Evolutionary conservation across 2,329 filamentous ascomycete genomes (phyloP).

Genomic region (Claviceps digitariae): DNA sequence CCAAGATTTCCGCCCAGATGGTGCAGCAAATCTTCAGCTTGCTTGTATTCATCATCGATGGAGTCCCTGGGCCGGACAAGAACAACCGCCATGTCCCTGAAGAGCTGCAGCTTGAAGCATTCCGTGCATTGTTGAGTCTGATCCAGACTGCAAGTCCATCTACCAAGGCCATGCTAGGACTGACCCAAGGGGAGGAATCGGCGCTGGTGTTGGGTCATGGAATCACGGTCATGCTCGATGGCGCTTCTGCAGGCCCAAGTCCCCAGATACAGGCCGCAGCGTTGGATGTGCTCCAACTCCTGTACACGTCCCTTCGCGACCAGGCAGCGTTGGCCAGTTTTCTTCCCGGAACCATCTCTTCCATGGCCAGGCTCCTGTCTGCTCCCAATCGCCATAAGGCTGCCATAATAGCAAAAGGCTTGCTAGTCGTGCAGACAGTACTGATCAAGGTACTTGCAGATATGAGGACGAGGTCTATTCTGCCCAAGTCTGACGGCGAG

Average conservation of each 20-base stretch:
- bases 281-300: constrained; percentile 45
- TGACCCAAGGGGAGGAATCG: constrained; percentile 43
- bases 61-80: constrained; percentile 41
- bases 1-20: constrained; percentile 54
- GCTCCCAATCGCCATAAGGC: constrained; percentile 45
- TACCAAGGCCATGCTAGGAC: constrained; percentile 31
- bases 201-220: constrained; percentile 72
- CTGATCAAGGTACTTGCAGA: constrained; percentile 45
- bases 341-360: constrained; percentile 75
- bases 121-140: constrained; percentile 54
- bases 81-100: constrained; percentile 40
- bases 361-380: constrained; percentile 61
- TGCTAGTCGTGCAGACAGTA: constrained; percentile 44
- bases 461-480: constrained; percentile 35
- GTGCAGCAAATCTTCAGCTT: constrained; percentile 77
- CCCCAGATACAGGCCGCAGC: constrained; percentile 59
- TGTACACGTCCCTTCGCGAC: constrained; percentile 54
- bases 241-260: constrained; percentile 49
- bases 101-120: constrained; percentile 60
- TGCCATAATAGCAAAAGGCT: constrained; percentile 46
- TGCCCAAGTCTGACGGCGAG: constrained; percentile 18
- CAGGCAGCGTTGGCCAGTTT: constrained; percentile 69
- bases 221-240: constrained; percentile 67
- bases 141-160: constrained; percentile 45
- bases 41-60: constrained; percentile 67